Base-by-base conservation (phyloP, 148 eudicot genomes). In the Rhododendron williamsianum region DNA sequence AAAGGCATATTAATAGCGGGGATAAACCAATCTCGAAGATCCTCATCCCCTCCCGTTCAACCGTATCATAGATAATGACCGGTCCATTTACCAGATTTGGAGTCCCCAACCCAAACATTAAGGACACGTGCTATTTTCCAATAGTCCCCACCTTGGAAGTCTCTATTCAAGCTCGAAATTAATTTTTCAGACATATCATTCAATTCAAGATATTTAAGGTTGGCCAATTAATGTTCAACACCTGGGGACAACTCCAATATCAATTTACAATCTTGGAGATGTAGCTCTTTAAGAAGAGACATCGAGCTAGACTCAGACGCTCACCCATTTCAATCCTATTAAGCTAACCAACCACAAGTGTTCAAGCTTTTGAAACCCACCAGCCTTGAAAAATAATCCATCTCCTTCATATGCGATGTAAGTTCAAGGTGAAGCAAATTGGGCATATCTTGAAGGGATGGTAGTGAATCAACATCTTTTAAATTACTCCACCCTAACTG, bases 331-430 rank as follows among this genome's bases (percentile, higher is more conserved):
- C 11, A 76, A 76, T 36, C 46, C 49, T 12, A 4, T 11, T 0
- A 41, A 36, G 8, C 11, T 2, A 21, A 19, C 4, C 10, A 8
- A 2, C 21, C 0, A 15, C 19, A 63, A n/a, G 0, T 21, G 23
- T 25, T 60, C 54, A 11, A 89, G 88, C 73, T 33, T 76, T 41
- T 30, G 87, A 76, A 86, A 89, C 2, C 85, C 85, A 36, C 85
- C 79, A 41, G 85, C 85, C 15, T 63, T 78, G 81, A 86, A 89
- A 41, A 58, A 30, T 33, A 89, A 81, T 12, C 21, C 25, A 2
- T 86, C 56, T 10, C 90, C 88, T 65, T 74, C 73, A 60, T 84
- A 89, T 52, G 86, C 88, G 8, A 7, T 7, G 1, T 9, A 8
- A 88, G 33, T 3, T 8, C 13, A 46, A 86, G 79, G 2, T 0